Percentiles rank a stretch among this genome's conserved stretches.
Conservation (phyloP, 345 rosid genomes). For the Rubroshorea leprosula region DNA sequence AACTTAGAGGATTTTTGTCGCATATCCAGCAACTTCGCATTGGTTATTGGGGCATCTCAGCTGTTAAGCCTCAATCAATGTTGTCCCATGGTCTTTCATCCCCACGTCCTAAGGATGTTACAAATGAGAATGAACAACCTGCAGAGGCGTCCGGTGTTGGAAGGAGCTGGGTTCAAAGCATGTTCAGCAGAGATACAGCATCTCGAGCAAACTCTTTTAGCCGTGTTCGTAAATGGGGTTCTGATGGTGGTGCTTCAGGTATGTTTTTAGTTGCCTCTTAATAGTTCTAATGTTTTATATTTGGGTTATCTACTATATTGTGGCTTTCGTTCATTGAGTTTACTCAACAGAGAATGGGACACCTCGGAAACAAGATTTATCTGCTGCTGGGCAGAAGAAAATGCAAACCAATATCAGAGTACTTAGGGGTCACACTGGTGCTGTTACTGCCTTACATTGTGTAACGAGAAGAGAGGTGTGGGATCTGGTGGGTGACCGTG, state of each 20-base stretch:
- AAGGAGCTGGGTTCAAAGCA: conserved; percentile 99
- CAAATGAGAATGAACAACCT: conserved; percentile 77
- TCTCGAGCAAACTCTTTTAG: conserved; percentile 67
- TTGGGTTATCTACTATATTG: background rate
- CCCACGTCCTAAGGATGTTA: conserved; percentile 71
- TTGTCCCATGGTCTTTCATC: conserved; percentile 72
- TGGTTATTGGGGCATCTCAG: conserved; percentile 89
- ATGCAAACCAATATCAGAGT: conserved; percentile 84
- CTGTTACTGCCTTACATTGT: conserved; percentile 92
- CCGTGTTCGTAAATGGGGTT: conserved; percentile 78
- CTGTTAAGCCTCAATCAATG: conserved; percentile 51
- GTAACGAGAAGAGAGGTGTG: conserved; percentile 97
- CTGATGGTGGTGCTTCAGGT: conserved; percentile 73
- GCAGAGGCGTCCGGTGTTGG: conserved; percentile 89
- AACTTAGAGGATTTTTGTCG: conserved; percentile 89
- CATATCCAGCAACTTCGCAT: conserved; percentile 90
- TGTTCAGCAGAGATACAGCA: conserved; percentile 88
- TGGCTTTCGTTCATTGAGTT: conserved; percentile 5
- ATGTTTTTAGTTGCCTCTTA: conserved; percentile 20
- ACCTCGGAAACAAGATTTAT: conserved; percentile 53
- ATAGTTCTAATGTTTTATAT: conserved; percentile 4
- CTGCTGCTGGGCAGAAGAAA: conserved; percentile 84
- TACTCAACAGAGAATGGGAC: conserved; percentile 38
- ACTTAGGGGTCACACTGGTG: conserved; percentile 88
- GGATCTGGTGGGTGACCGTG: conserved; percentile 97